Evolutionary conservation across 352 stramenopile genomes (phyloP).

Genomic region (Phytophthora sp.): DNA sequence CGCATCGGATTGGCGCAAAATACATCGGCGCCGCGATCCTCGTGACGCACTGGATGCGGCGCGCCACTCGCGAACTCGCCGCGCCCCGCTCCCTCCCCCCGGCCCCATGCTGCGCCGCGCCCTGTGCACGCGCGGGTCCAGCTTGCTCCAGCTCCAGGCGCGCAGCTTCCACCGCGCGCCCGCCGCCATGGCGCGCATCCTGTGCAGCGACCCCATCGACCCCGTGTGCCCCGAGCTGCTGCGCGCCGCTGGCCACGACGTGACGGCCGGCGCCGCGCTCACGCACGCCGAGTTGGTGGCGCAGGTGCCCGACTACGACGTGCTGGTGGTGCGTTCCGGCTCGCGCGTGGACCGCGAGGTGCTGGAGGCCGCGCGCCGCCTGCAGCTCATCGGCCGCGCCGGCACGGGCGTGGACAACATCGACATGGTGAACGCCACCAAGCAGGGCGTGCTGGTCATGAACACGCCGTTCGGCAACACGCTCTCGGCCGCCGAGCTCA

Average conservation of each 20-base stretch:
- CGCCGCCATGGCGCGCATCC: conserved; percentile 76
- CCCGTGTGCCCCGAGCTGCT: conserved; percentile 82
- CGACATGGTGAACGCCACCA: conserved; percentile 90
- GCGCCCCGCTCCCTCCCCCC: neutral
- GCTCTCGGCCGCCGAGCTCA: conserved; percentile 95
- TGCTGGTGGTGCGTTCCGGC: conserved; percentile 87
- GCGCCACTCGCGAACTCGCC: conserved; percentile 14
- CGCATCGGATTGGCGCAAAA: neutral
- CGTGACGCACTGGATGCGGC: neutral
- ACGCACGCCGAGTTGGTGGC: conserved; percentile 68
- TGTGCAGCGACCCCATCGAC: conserved; percentile 91
- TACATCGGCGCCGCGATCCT: neutral
- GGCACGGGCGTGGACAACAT: conserved; percentile 95
- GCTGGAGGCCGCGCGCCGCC: conserved; percentile 57
- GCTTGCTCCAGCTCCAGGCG: conserved; percentile 36
- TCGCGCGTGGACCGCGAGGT: conserved; percentile 80
- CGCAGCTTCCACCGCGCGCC: conserved; percentile 49
- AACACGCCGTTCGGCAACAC: conserved; percentile 97
- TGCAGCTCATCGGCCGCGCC: conserved; percentile 90
- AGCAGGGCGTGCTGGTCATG: conserved; percentile 94
- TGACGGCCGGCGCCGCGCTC: conserved; percentile 63
- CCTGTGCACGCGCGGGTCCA: conserved; percentile 41
- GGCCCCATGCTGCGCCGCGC: conserved; percentile 57
- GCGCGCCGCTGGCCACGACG: conserved; percentile 79
- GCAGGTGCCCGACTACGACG: conserved; percentile 86